Evolutionary conservation across 352 stramenopile genomes (phyloP).

Genomic region (Globisporangium lucens): DNA sequence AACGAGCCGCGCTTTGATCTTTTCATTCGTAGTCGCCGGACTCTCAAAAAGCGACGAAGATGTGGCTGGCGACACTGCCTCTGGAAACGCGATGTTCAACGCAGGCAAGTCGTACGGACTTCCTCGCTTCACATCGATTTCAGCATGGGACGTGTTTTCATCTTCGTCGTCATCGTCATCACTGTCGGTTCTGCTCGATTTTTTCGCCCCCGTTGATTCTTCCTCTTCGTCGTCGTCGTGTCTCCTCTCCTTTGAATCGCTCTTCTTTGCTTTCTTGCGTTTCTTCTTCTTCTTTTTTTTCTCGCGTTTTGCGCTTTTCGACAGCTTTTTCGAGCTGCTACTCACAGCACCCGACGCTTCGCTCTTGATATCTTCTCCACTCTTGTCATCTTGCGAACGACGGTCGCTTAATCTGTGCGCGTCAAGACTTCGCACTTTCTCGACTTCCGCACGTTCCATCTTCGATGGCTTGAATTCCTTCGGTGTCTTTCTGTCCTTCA

Average conservation of each 20-base stretch:
- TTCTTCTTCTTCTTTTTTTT: slow-evolving; percentile 60
- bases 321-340: slow-evolving; percentile 27
- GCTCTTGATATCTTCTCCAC: slow-evolving; percentile 18
- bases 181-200: slow-evolving; percentile 7
- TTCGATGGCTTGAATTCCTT: slow-evolving; percentile 7
- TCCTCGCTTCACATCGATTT: slow-evolving; percentile 1
- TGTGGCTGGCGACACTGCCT: slow-evolving; percentile 21
- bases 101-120: slow-evolving; percentile 6
- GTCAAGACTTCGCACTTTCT: not conserved
- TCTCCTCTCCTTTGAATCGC: slow-evolving; percentile 14
- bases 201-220: slow-evolving; percentile 19
- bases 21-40: slow-evolving; percentile 35
- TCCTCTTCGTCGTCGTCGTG: slow-evolving; percentile 33
- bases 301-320: slow-evolving; percentile 37
- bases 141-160: not conserved
- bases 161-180: slow-evolving; percentile 23
- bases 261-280: slow-evolving; percentile 50
- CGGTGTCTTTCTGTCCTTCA: slow-evolving; percentile 3
- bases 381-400: slow-evolving; percentile 17
- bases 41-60: slow-evolving; percentile 39
- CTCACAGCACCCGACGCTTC: slow-evolving; percentile 38
- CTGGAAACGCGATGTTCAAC: slow-evolving; percentile 5
- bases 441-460: not conserved
- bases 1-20: slow-evolving; percentile 46
- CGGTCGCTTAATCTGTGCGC: not conserved